phyloP scores from a whole-genome alignment of 2,329 filamentous ascomycete species.

The Colletotrichum horii region DNA sequence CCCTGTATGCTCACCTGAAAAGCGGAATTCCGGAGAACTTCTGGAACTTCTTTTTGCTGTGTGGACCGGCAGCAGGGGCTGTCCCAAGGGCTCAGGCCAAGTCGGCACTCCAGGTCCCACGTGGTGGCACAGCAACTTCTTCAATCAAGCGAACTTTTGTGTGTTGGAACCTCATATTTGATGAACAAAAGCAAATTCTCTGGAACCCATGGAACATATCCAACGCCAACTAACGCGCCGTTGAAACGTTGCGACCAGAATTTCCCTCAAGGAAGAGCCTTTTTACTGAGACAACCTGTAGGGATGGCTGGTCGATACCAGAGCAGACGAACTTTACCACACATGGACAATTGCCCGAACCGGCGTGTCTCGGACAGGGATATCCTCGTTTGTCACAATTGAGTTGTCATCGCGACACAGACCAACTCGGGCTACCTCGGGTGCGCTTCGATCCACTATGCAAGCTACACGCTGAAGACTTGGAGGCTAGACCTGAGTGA shows the following conservation, averaged over 20 bases:
- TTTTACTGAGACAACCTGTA: neutral
- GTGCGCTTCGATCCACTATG: neutral
- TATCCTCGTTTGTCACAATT: neutral
- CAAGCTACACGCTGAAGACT: neutral
- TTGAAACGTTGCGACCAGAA: neutral
- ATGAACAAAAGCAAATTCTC: neutral
- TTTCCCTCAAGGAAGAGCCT: neutral
- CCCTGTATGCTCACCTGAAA: constrained; percentile 6
- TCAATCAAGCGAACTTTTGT: neutral
- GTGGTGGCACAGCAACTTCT: neutral
- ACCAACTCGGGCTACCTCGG: neutral
- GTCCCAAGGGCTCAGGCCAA: neutral
- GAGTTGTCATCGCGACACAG: neutral
- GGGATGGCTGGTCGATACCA: neutral
- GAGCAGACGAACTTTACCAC: neutral
- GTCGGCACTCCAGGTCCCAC: neutral
- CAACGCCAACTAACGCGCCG: neutral
- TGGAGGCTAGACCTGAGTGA: neutral
- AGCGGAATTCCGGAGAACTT: neutral
- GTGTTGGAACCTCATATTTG: neutral
- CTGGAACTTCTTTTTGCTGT: neutral
- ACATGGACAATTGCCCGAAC: constrained; percentile 4
- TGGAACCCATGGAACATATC: neutral
- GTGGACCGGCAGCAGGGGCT: neutral
- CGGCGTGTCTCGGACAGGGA: neutral